phyloP scores from a whole-genome alignment of 2,329 filamentous ascomycete genomes.

The Colletotrichum falcatum region DNA sequence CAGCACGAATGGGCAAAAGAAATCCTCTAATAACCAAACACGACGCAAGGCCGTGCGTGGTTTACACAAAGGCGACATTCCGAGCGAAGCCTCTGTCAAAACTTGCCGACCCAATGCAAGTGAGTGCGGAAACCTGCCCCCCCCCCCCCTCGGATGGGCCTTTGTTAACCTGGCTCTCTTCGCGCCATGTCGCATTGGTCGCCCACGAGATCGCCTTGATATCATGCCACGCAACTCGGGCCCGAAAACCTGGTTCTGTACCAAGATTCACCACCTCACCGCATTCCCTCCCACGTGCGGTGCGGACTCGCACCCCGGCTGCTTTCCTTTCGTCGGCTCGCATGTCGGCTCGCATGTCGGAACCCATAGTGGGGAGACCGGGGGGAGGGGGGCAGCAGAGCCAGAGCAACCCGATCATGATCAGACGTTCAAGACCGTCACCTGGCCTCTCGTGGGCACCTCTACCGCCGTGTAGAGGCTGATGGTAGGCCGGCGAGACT shows the following conservation, averaged over 20 bases:
- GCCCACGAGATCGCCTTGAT: background rate
- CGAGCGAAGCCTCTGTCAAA: background rate
- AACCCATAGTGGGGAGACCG: conserved; percentile 16
- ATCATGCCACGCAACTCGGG: background rate
- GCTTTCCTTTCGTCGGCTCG: conserved; percentile 33
- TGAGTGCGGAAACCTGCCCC: background rate
- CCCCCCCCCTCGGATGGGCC: too few relatives aligned
- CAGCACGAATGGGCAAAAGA: background rate
- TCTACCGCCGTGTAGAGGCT: background rate
- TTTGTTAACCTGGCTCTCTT: background rate
- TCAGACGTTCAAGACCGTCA: conserved; percentile 14
- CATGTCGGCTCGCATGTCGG: conserved; percentile 38
- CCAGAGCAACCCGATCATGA: conserved; percentile 15
- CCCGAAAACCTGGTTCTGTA: conserved; percentile 1
- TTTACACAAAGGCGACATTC: background rate
- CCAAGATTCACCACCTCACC: background rate
- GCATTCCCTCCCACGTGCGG: conserved; percentile 21
- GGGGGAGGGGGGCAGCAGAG: conserved; percentile 1
- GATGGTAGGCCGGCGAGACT: background rate
- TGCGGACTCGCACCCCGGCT: conserved; percentile 7
- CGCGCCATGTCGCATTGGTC: background rate
- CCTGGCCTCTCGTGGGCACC: background rate
- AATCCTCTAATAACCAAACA: background rate
- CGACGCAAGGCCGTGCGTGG: too few relatives aligned
- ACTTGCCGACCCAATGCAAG: background rate